Conservation (phyloP, 2,329 filamentous ascomycete species). For the Lachnellula suecica region DNA sequence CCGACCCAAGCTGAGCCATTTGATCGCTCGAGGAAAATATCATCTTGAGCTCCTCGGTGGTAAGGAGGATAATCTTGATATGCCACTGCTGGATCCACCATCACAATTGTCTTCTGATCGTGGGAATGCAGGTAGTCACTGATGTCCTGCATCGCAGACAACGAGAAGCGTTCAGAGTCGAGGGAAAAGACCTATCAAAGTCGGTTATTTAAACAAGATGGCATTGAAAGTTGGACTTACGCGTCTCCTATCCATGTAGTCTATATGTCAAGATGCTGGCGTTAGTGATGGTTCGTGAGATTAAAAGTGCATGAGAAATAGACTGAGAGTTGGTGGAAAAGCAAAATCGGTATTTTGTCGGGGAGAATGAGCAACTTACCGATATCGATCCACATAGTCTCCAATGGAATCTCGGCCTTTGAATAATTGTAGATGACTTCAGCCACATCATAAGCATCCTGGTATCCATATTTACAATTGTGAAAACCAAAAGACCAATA, state of each 20-base stretch:
- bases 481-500: conserved; percentile 66
- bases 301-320: too few relatives aligned
- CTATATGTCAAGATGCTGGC: too few relatives aligned
- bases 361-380: conserved; percentile 26
- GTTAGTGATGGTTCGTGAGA: too few relatives aligned
- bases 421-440: conserved; percentile 70
- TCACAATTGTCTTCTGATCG: conserved; percentile 71
- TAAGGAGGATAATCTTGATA: conserved; percentile 52
- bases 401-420: conserved; percentile 62
- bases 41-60: conserved; percentile 48
- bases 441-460: conserved; percentile 60
- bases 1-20: conserved; percentile 61
- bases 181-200: conserved; percentile 53
- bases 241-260: conserved; percentile 56
- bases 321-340: too few relatives aligned
- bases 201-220: not conserved
- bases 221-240: conserved; percentile 17
- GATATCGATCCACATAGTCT: conserved; percentile 69
- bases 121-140: conserved; percentile 65
- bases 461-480: conserved; percentile 65
- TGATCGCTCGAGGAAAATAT: conserved; percentile 45
- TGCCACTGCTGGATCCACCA: conserved; percentile 70
- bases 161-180: conserved; percentile 62
- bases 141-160: conserved; percentile 62
- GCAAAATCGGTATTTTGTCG: too few relatives aligned